Conservation (phyloP, 495 filamentous ascomycete species). For the Jackrogersella minutella region DNA sequence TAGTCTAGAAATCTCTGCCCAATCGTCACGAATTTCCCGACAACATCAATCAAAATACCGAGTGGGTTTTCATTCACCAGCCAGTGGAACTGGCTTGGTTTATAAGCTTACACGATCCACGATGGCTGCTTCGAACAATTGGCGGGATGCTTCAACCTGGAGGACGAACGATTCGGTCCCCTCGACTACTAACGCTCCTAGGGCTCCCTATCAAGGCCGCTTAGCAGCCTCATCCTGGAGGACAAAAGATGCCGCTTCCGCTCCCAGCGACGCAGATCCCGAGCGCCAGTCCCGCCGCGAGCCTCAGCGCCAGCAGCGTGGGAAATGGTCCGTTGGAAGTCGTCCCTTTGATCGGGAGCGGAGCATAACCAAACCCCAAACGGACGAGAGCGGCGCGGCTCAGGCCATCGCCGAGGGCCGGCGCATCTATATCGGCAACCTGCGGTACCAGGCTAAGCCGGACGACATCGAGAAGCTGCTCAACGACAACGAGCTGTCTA, state of each 20-base stretch:
- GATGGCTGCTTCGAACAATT: conserved; percentile 16
- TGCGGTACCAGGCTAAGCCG: conserved; percentile 69
- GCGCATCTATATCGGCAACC: conserved; percentile 72
- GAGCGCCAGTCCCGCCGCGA: not conserved
- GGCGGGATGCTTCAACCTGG: conserved; percentile 18
- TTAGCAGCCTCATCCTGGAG: conserved; percentile 8
- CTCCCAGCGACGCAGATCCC: not conserved
- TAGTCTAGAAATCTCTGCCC: conserved; percentile 11
- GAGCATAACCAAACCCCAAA: conserved; percentile 24
- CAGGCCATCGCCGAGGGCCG: conserved; percentile 59
- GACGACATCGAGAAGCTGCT: conserved; percentile 69
- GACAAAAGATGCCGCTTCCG: not conserved
- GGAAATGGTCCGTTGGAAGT: not conserved
- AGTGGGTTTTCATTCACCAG: not conserved
- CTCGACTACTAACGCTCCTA: not conserved
- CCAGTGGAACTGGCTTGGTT: not conserved
- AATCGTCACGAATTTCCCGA: conserved; percentile 7
- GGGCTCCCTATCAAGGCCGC: not conserved
- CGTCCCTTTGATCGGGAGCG: conserved; percentile 30
- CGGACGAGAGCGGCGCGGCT: conserved; percentile 29
- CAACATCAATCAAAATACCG: not conserved
- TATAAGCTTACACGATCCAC: not conserved
- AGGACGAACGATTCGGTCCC: conserved; percentile 12
- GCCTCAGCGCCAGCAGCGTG: not conserved
- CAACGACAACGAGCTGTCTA: conserved; percentile 51